Percentiles rank a stretch among this genome's conserved stretches.
These are phyloP conservation scores for Xylariaceae sp. DNA, from an alignment of 2,329 filamentous ascomycete species.

Conservation along the genomic window DNA sequence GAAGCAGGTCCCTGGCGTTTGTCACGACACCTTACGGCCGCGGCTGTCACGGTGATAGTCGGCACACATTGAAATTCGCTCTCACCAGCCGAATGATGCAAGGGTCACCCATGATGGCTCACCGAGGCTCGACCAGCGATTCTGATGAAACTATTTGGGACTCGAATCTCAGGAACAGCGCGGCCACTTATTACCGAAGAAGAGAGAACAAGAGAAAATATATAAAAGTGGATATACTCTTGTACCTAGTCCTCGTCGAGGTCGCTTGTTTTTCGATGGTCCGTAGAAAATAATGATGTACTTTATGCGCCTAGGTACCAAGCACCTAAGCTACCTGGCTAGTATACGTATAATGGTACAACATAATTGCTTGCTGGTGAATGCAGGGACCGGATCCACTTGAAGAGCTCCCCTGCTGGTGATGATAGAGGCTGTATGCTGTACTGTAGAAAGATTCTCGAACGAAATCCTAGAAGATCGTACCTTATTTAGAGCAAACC, in stretches of 20 bases:
- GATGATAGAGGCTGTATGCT: conserved; percentile 8
- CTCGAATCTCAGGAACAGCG: not conserved
- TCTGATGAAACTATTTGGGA: not conserved
- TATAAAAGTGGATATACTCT: not conserved
- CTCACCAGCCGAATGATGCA: conserved; percentile 13
- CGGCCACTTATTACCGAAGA: not conserved
- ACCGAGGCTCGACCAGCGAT: not conserved
- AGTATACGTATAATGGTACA: too few relatives aligned
- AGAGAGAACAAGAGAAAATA: not conserved
- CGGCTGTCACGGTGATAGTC: conserved; percentile 11
- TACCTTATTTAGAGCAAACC: too few relatives aligned
- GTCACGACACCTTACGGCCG: conserved; percentile 4
- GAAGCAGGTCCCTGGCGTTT: conserved; percentile 24
- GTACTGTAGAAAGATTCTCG: conserved; percentile 24
- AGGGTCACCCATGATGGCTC: conserved; percentile 8
- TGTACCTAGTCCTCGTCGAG: not conserved
- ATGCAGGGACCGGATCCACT: conserved; percentile 26
- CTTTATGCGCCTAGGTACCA: not conserved
- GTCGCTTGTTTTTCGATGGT: not conserved
- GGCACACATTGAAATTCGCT: conserved; percentile 16
- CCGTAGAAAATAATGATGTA: not conserved
- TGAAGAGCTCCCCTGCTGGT: conserved; percentile 3
- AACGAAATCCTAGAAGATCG: conserved; percentile 14
- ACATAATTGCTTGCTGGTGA: conserved; percentile 2
- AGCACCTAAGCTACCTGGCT: too few relatives aligned